Percentiles rank a stretch among this genome's conserved stretches.
phyloP scores from a whole-genome alignment of 495 filamentous ascomycete species.

The Lophiostoma macrostomum region DNA sequence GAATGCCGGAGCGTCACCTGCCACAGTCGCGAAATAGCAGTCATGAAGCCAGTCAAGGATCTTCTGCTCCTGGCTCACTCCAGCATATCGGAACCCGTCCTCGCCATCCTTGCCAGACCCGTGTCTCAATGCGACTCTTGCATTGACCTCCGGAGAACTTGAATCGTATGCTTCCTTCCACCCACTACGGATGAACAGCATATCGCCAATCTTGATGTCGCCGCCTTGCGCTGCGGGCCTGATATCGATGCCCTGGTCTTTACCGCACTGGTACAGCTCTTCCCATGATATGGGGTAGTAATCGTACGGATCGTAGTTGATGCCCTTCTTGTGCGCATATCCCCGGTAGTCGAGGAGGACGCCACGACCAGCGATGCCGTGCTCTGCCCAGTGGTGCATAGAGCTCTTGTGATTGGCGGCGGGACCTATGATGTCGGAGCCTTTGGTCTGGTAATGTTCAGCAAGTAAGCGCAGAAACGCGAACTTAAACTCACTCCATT shows the following conservation, averaged over 20 bases:
- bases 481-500: conserved; percentile 39
- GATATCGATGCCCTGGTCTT: conserved; percentile 56
- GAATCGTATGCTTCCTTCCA: conserved; percentile 57
- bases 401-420: conserved; percentile 51
- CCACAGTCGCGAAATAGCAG: conserved; percentile 62
- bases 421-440: conserved; percentile 52
- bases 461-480: not conserved
- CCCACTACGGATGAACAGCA: conserved; percentile 66
- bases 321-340: conserved; percentile 48
- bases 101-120: conserved; percentile 24
- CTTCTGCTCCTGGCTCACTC: conserved; percentile 55
- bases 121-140: conserved; percentile 44
- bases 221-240: conserved; percentile 52
- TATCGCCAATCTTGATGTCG: conserved; percentile 61
- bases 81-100: conserved; percentile 52
- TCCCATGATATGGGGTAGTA: conserved; percentile 57
- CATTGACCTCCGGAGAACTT: conserved; percentile 43
- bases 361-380: conserved; percentile 57
- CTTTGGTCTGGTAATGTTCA: conserved; percentile 37
- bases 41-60: conserved; percentile 65
- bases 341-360: conserved; percentile 57
- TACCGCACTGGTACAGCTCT: conserved; percentile 58
- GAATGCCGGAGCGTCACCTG: conserved; percentile 59
- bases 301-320: conserved; percentile 54
- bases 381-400: conserved; percentile 50